Evolutionary conservation across 2,329 filamentous ascomycete genomes (phyloP), one percentile per base, ranked within the genome.

Genomic region (Clonostachys sp.): DNA sequence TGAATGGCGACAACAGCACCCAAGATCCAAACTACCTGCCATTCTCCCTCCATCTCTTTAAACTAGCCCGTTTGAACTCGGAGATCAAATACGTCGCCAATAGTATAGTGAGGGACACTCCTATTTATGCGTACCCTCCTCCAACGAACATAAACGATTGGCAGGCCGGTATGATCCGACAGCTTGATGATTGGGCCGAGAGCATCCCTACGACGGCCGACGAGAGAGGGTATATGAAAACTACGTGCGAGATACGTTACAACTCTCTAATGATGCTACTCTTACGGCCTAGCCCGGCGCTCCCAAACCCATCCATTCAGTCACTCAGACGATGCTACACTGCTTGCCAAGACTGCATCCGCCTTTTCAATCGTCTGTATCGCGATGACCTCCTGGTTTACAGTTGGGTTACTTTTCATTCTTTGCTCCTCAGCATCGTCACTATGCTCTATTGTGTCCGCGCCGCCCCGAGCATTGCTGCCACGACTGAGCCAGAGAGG

Each of bases 31-130:
- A 13, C 50, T 12, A 3, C 12, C 41, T 0, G 53, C 55, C 64
- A 1, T 73, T 66, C 44, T 68, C 74, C 0, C 66, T 78, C 8
- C 75, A 78, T 44, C 56, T 79, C 0, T 78, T 79, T 55, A 66
- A 59, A 43, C 63, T 74, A 1, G 62, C 71, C 0, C 70, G 65
- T 16, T 61, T 79, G 6, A 80, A 78, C 48, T 80, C 77, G 0
- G 77, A 80, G 53, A 78, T 80, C n/a, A 80, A 80, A 57, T 79
- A 78, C 43, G 65, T 80, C 4, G 70, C 75, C 35, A 76, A 80
- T 46, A 78, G 75, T 45, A 68, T 80, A 45, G 67, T 68, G n/a
- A 64, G 70, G 20, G 64, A 69, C 5, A 62, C 66, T 0, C 75
- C 75, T 0, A 57, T 58, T 7, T 79, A 78, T 45, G 72, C 75